Evolutionary conservation across 306 rosid genomes (phyloP).

Genomic region (Dryas octopetala): DNA sequence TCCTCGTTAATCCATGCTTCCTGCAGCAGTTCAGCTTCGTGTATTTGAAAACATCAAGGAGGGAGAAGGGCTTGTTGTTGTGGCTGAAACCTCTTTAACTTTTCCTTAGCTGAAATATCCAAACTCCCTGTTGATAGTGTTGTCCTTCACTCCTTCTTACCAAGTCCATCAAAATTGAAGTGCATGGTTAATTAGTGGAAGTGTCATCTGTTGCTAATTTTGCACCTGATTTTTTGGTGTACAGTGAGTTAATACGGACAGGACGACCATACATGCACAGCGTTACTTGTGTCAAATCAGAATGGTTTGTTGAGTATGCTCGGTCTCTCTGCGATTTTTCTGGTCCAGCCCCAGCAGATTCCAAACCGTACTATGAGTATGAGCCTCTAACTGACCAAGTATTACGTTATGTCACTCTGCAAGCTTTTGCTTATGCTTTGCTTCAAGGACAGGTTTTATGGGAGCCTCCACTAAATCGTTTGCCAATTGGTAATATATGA

Average conservation of each 20-base stretch:
- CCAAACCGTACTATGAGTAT: slow-evolving; percentile 73
- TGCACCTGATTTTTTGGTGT: slow-evolving; percentile 65
- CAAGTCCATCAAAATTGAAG: too few species aligned
- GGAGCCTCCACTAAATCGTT: slow-evolving; percentile 59
- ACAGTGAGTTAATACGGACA: slow-evolving; percentile 67
- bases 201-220: slow-evolving; percentile 53
- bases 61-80: too few species aligned
- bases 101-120: too few species aligned
- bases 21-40: too few species aligned
- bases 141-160: too few species aligned
- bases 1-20: too few species aligned
- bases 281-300: slow-evolving; percentile 60
- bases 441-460: slow-evolving; percentile 20
- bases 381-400: slow-evolving; percentile 60
- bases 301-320: slow-evolving; percentile 78
- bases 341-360: slow-evolving; percentile 44
- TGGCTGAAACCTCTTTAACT: too few species aligned
- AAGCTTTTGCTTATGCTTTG: too few species aligned
- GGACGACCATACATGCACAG: slow-evolving; percentile 84
- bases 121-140: too few species aligned
- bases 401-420: slow-evolving; percentile 48
- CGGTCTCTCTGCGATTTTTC: slow-evolving; percentile 60
- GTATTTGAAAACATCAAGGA: too few species aligned
- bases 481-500: slow-evolving; percentile 35
- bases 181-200: slow-evolving; percentile 30